Evolutionary conservation across 306 rosid genomes (phyloP).

Genomic region (Medicago truncatula): MtrunA17r5.0-ANR NC_053048.1:34029501-34030000

Average conservation of each 20-base stretch:
- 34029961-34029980: slow-evolving; percentile 79
- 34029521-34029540: slow-evolving; percentile 86
- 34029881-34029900: slow-evolving; percentile 90
- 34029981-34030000: slow-evolving; percentile 60
- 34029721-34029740: slow-evolving; percentile 5
- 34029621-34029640: slow-evolving; percentile 92
- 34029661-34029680: background rate
- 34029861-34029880: slow-evolving; percentile 99
- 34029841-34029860: slow-evolving; percentile 33
- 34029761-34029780: background rate
- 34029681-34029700: slow-evolving; percentile 27
- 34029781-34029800: background rate
- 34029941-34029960: slow-evolving; percentile 87
- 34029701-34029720: background rate
- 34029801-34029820: background rate
- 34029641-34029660: slow-evolving; percentile 1
- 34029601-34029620: slow-evolving; percentile 98
- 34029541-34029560: slow-evolving; percentile 97
- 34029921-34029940: slow-evolving; percentile 99
- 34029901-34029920: slow-evolving; percentile 99
- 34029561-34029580: slow-evolving; percentile 92
- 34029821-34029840: slow-evolving; percentile 16
- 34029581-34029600: slow-evolving; percentile 96
- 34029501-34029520: slow-evolving; percentile 92
- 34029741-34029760: background rate